Conservation (phyloP, 208 protist genomes). For the Leishmania tarentolae region DNA sequence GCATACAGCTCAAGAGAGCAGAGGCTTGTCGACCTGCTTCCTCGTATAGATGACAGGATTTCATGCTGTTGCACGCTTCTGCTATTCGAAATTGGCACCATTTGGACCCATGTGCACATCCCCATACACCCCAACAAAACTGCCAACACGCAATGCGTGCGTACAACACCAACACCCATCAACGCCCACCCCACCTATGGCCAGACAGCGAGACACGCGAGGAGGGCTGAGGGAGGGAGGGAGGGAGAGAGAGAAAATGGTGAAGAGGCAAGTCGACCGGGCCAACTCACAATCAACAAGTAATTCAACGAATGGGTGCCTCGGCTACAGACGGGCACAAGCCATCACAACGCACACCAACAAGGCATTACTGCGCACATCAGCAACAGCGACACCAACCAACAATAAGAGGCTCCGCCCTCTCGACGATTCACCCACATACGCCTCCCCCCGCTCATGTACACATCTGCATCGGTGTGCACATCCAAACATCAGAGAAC, state of each 20-base stretch:
- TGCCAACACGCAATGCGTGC: not conserved
- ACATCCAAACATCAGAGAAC: not conserved
- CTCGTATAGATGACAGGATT: not conserved
- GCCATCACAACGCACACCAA: not conserved
- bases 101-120: not conserved
- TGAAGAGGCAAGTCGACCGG: not conserved
- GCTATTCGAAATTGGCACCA: not conserved
- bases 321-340: not conserved
- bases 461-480: not conserved
- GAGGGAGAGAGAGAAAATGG: not conserved
- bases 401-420: no score
- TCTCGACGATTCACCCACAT: not conserved
- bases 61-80: not conserved
- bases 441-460: no score
- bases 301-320: not conserved
- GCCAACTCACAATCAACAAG: not conserved
- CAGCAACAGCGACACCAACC: no score
- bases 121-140: not conserved
- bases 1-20: not conserved
- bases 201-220: not conserved
- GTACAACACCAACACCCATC: not conserved
- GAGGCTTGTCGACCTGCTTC: not conserved
- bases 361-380: no score
- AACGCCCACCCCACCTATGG: conserved; percentile 6
- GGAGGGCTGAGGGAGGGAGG: not conserved